Conservation (phyloP, 306 rosid species). For the Ceratonia siliqua region DNA sequence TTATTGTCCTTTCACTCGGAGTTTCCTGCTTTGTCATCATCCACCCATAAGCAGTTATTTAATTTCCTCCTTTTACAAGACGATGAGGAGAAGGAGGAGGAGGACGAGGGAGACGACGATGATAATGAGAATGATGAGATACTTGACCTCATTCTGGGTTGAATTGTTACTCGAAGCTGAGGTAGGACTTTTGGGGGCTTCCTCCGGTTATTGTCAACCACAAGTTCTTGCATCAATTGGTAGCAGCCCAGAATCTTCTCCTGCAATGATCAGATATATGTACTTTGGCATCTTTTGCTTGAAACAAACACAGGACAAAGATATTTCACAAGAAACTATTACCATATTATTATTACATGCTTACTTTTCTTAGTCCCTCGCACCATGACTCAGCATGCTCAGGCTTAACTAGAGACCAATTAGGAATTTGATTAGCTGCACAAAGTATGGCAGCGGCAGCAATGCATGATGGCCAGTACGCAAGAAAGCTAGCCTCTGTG, state of each 20-base stretch:
- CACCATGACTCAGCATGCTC: slow-evolving; percentile 96
- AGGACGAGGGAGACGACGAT: slow-evolving; percentile 51
- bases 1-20: slow-evolving; percentile 44
- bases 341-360: slow-evolving; percentile 27
- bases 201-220: slow-evolving; percentile 48
- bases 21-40: slow-evolving; percentile 79
- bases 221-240: slow-evolving; percentile 72
- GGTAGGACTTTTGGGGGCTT: slow-evolving; percentile 59
- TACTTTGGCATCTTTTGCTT: background rate
- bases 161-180: slow-evolving; percentile 63
- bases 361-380: slow-evolving; percentile 88
- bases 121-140: slow-evolving; percentile 48
- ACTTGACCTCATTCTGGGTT: slow-evolving; percentile 55
- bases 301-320: background rate
- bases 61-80: slow-evolving; percentile 80
- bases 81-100: slow-evolving; percentile 53
- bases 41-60: slow-evolving; percentile 68
- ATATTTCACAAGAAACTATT: background rate
- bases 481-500: slow-evolving; percentile 82
- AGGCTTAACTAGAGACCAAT: slow-evolving; percentile 67
- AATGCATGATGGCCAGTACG: slow-evolving; percentile 96
- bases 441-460: slow-evolving; percentile 89
- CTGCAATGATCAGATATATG: slow-evolving; percentile 49
- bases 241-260: slow-evolving; percentile 83
- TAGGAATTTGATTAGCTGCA: slow-evolving; percentile 82